Evolutionary conservation across 2,329 filamentous ascomycete genomes (phyloP).

Genomic region (Pestalotiopsis sp.): DNA sequence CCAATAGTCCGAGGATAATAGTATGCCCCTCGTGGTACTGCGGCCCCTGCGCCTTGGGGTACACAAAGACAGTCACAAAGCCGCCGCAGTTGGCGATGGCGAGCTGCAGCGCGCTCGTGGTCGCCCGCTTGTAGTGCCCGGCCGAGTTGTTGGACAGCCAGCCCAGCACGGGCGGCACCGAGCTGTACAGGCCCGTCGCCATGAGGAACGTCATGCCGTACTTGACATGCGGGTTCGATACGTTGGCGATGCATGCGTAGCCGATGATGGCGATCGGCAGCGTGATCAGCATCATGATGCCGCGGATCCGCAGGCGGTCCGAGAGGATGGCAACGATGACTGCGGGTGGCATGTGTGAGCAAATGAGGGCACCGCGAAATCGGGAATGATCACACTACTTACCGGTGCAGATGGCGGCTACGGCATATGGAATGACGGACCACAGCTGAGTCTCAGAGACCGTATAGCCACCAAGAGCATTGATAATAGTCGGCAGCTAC

Average conservation of each 20-base stretch:
- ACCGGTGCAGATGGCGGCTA: slow-evolving; percentile 59
- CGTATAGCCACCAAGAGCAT: slow-evolving; percentile 52
- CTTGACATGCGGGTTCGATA: slow-evolving; percentile 49
- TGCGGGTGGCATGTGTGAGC: slow-evolving; percentile 8
- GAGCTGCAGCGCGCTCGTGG: slow-evolving; percentile 66
- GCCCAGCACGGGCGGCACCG: slow-evolving; percentile 64
- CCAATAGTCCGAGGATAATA: slow-evolving; percentile 61
- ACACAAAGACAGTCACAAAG: slow-evolving; percentile 67
- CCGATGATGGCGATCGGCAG: slow-evolving; percentile 67
- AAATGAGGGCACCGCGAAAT: background rate
- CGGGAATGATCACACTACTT: slow-evolving; percentile 16
- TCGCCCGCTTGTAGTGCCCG: slow-evolving; percentile 71
- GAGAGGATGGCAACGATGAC: slow-evolving; percentile 61
- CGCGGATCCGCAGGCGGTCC: slow-evolving; percentile 62
- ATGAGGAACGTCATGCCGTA: slow-evolving; percentile 72
- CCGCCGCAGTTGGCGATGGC: slow-evolving; percentile 70
- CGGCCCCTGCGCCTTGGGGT: slow-evolving; percentile 58
- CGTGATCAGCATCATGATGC: slow-evolving; percentile 64
- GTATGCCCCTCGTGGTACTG: slow-evolving; percentile 64
- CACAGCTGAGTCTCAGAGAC: slow-evolving; percentile 63
- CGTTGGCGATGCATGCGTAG: slow-evolving; percentile 66
- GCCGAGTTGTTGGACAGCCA: slow-evolving; percentile 72
- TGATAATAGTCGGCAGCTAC: slow-evolving; percentile 66
- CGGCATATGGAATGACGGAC: slow-evolving; percentile 67
- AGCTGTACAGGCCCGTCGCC: slow-evolving; percentile 66